A percentile compares a stretch with the other conserved stretches of the same genome.
phyloP scores from a whole-genome alignment of 2,329 filamentous ascomycete species.

The Didymella pinodella region DNA sequence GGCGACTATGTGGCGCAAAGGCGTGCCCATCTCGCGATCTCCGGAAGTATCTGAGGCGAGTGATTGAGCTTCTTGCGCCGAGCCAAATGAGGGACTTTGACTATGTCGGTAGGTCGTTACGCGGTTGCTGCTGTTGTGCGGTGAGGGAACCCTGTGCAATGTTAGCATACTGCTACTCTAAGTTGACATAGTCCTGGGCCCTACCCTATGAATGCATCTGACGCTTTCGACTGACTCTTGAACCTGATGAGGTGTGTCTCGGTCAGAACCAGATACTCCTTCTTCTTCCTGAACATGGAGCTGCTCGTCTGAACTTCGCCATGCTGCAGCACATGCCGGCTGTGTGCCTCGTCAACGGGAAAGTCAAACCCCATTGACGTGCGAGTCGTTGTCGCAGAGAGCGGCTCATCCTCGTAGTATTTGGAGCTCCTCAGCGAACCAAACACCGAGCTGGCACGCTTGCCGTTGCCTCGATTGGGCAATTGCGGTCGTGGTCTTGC shows the following conservation, averaged over 20 bases:
- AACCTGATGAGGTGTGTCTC: slow-evolving; percentile 73
- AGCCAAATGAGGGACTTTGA: slow-evolving; percentile 65
- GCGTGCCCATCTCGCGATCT: slow-evolving; percentile 65
- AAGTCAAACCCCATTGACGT: slow-evolving; percentile 52
- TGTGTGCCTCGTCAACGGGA: slow-evolving; percentile 49
- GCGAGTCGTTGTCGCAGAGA: slow-evolving; percentile 60
- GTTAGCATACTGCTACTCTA: slow-evolving; percentile 20
- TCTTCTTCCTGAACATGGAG: slow-evolving; percentile 75
- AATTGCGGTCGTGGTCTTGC: slow-evolving; percentile 25
- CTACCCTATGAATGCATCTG: slow-evolving; percentile 62
- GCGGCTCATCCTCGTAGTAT: slow-evolving; percentile 61
- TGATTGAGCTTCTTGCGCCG: slow-evolving; percentile 65
- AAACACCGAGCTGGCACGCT: slow-evolving; percentile 60
- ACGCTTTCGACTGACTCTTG: slow-evolving; percentile 71
- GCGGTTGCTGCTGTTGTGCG: slow-evolving; percentile 45
- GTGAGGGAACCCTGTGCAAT: slow-evolving; percentile 38
- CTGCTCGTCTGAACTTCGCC: slow-evolving; percentile 75
- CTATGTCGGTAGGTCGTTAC: slow-evolving; percentile 61
- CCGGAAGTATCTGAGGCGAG: slow-evolving; percentile 58
- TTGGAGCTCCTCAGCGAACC: slow-evolving; percentile 64
- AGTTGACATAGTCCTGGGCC: neutral
- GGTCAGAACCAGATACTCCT: slow-evolving; percentile 75
- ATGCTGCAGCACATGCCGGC: slow-evolving; percentile 65
- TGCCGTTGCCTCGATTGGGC: slow-evolving; percentile 33
- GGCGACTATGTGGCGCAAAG: slow-evolving; percentile 71